Percentiles rank a stretch among this genome's conserved stretches.
These are phyloP conservation scores for Erigeron philadelphicus DNA, from an alignment of 140 eudicot genomes.

Conservation along the genomic window DNA sequence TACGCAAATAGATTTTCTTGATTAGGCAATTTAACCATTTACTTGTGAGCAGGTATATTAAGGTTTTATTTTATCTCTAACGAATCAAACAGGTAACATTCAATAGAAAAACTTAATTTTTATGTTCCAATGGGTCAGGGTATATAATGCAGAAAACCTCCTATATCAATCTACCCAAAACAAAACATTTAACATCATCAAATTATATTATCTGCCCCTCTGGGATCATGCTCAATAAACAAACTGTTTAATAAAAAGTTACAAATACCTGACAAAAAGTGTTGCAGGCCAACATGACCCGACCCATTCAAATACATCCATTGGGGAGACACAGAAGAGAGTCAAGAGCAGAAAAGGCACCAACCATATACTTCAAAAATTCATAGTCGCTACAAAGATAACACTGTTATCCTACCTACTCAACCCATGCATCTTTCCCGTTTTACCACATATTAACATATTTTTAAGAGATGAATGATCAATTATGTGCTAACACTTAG, in stretches of 20 bases:
- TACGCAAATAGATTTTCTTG: conserved; percentile 8
- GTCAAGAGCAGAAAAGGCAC: too few relatives aligned
- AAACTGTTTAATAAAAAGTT: too few relatives aligned
- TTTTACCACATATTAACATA: background rate
- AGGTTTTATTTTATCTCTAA: background rate
- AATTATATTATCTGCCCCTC: too few relatives aligned
- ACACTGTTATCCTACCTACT: too few relatives aligned
- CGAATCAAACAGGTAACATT: background rate
- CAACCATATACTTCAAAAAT: too few relatives aligned
- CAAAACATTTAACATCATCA: too few relatives aligned
- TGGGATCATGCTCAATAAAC: too few relatives aligned
- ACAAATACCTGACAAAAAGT: background rate
- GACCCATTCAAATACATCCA: background rate
- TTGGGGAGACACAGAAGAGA: too few relatives aligned
- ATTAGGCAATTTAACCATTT: background rate
- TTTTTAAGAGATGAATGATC: background rate
- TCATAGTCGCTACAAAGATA: too few relatives aligned
- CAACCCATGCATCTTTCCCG: too few relatives aligned
- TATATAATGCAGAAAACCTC: background rate
- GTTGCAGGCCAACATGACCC: background rate
- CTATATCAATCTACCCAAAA: background rate
- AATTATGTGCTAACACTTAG: background rate
- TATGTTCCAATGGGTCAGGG: background rate
- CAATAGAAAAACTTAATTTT: background rate
- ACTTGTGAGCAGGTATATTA: background rate